Base-by-base conservation (phyloP, 495 filamentous ascomycete genomes). In the Daldinia bambusicola region DNA sequence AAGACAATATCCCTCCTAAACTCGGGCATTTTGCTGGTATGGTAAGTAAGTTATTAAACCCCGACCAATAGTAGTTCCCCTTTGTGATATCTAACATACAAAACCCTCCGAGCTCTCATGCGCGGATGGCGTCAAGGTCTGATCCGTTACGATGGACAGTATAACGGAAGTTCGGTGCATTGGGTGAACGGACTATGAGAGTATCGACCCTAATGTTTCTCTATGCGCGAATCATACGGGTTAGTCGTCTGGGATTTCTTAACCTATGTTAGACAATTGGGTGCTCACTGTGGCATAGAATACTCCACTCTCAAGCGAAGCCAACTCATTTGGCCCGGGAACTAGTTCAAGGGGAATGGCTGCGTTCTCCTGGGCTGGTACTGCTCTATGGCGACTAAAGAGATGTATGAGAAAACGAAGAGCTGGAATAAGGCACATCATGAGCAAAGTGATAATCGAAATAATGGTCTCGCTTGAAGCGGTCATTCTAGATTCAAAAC, bases 121-220 rank as follows among this genome's bases (percentile, higher is more conserved):
- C 3, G 8, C 20, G 18, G 43, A 22, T 18, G 20, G 18, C 20
- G 43, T 22, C 43, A 18, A 48, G 43, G 12, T 48, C 43, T 2
- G 43, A 48, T 6, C 43, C 43, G 18, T 22, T 5, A 10, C 2
- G 43, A 20, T 20, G 18, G 6, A 48, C 8, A 9, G 16, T 22
- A 16, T 16, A 10, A 18, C 6, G 18, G 16, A 20, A 8, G 4
- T 6, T 12, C 9, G 43, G 16, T 9, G 7, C 5, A 10, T 48
- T 20, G 3, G 16, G 16, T 20, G 43, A 48, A 16, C 43, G 43
- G 16, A 48, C 20, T 48, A 48, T 48, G 2, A 48, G 43, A 2
- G 43, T 48, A 9, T 48, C 43, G 20, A 48, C 43, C 43, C 43
- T 48, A 1, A 48, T 48, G 18, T 48, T 48, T 8, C 43, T 48